A percentile compares a stretch with the other conserved stretches of the same genome.
Evolutionary conservation across 169 alveolate species (phyloP).

Genomic region (Plasmodium vivax): DNA sequence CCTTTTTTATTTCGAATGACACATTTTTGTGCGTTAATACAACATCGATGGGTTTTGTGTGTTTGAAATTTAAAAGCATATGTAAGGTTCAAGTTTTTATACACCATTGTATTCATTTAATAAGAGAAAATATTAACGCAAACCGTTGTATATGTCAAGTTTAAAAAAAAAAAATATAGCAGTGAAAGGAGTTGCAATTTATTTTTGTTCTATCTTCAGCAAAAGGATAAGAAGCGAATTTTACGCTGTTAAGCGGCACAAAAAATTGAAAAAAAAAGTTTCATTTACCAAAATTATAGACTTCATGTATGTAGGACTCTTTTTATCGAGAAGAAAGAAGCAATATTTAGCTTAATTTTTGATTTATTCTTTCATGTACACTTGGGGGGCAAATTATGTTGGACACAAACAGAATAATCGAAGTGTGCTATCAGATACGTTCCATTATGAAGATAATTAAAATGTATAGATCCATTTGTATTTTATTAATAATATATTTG

Average conservation of each 20-base stretch:
- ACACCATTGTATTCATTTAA: not conserved
- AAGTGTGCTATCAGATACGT: not conserved
- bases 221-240: not conserved
- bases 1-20: not conserved
- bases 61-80: not conserved
- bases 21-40: not conserved
- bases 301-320: not conserved
- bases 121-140: not conserved
- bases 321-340: not conserved
- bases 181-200: not conserved
- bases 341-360: not conserved
- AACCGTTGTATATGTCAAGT: not conserved
- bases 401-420: not conserved
- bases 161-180: not conserved
- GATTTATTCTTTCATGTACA: not conserved
- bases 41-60: not conserved
- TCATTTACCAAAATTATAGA: not conserved
- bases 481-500: not conserved
- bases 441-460: slow-evolving; percentile 3
- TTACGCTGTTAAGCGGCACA: not conserved
- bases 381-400: not conserved
- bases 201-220: not conserved
- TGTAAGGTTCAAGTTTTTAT: not conserved
- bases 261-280: not conserved
- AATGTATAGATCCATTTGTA: not conserved